Conservation (phyloP, 495 filamentous ascomycete genomes). For the Neurospora pannonica region DNA sequence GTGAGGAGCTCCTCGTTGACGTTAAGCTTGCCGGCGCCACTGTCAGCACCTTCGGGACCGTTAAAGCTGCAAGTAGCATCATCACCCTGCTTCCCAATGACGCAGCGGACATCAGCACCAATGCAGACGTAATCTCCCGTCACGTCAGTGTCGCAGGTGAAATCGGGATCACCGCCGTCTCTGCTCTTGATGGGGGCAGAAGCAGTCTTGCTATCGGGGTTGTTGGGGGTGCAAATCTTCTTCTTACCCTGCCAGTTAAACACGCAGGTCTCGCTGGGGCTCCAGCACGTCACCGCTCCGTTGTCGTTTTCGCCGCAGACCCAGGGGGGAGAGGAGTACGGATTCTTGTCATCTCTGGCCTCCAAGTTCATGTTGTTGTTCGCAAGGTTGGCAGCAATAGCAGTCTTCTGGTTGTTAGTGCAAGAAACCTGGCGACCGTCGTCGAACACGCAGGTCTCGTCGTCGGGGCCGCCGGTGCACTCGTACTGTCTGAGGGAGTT, state of each 20-base stretch:
- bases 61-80: not conserved
- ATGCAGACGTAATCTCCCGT: not conserved
- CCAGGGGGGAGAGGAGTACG: too few relatives aligned
- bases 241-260: too few relatives aligned
- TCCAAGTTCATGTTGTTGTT: too few relatives aligned
- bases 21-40: not conserved
- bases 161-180: not conserved
- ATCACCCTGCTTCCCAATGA: not conserved
- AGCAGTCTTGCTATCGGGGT: not conserved
- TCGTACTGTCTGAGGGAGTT: not conserved
- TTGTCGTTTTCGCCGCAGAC: too few relatives aligned
- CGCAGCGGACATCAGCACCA: not conserved
- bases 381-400: too few relatives aligned
- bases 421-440: not conserved
- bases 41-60: not conserved
- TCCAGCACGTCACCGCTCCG: too few relatives aligned
- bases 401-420: not conserved
- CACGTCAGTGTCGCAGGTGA: not conserved
- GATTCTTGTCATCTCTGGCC: too few relatives aligned
- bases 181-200: not conserved
- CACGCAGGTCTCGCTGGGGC: too few relatives aligned
- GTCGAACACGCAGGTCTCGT: not conserved
- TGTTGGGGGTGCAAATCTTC: too few relatives aligned
- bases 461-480: not conserved
- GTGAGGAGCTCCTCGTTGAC: too few relatives aligned